Conservation (phyloP, 2,329 filamentous ascomycete species). For the Fusarium sororula region DNA sequence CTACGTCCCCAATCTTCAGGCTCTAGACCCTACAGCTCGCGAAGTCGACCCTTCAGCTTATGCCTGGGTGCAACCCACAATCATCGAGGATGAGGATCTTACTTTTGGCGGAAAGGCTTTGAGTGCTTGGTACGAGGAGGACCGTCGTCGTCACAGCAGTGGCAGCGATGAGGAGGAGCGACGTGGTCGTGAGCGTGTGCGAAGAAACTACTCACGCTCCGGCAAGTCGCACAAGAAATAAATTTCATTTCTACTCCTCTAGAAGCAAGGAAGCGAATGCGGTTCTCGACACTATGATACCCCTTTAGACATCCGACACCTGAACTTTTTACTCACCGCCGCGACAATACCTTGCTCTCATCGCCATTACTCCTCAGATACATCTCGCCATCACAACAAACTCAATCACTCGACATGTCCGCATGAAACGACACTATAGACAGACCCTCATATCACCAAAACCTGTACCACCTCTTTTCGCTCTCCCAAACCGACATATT, state of each 20-base stretch:
- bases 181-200: conserved; percentile 51
- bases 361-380: conserved; percentile 1
- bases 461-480: conserved; percentile 25
- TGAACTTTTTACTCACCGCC: conserved; percentile 2
- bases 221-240: conserved; percentile 47
- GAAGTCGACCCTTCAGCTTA: conserved; percentile 49
- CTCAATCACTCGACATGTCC: conserved; percentile 24
- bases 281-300: conserved; percentile 35
- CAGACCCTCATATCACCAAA: background rate
- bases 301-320: conserved; percentile 17
- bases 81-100: conserved; percentile 69
- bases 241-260: background rate
- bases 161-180: conserved; percentile 52
- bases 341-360: conserved; percentile 8
- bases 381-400: conserved; percentile 19
- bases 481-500: conserved; percentile 15
- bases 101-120: conserved; percentile 69
- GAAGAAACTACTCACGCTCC: conserved; percentile 42
- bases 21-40: conserved; percentile 46
- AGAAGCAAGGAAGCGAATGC: conserved; percentile 7
- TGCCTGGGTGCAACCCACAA: conserved; percentile 62
- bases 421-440: conserved; percentile 38
- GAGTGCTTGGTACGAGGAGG: conserved; percentile 69
- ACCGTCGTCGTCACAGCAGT: conserved; percentile 56
- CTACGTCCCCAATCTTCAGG: conserved; percentile 46